Base-by-base conservation (phyloP, 768 basidiomycete species). In the Tricholomella constricta region DNA sequence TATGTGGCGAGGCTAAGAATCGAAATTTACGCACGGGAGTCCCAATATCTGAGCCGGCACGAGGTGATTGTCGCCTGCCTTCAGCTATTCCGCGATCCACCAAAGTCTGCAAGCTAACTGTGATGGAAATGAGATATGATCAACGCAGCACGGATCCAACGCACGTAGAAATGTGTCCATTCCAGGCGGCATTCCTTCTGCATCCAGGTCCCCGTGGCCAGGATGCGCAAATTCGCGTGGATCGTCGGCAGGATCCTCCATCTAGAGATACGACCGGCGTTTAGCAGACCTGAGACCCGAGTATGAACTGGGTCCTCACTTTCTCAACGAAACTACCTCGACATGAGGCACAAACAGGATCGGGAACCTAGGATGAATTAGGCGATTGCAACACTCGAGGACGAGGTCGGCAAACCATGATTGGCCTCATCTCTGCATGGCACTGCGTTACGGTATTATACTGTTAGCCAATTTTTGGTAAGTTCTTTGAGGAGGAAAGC, bases 341-440 rank as follows among this genome's bases (percentile, higher is more conserved):
- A 70, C 93, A 96, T 20, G 85, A 88, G 44, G 91, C 84, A 67
- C 93, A 96, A 38, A 85, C 81, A 11, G 91, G 89, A 72, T 92
- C 82, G 35, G 91, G 91, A 3, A 83, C 79, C 91, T 93, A 64
- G 20, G 45, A 26, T 20, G 22, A 42, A 55, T 61, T 45, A 52
- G 45, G 51, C 52, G 22, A 26, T 47, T 53, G 34, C 29, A 31
- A 38, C 36, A 40, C 25, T 23, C 17, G 23, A 48, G 31, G 47
- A 35, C 41, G 15, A 23, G 17, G 27, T 20, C 17, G 36, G 62
- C 77, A 35, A 58, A 92, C 91, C 88, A 89, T 91, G 41, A 94
- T 72, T 1, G 93, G 91, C 47, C 87, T 75, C 91, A 91, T 94
- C 72, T 95, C 91, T 48, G 89, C 84, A 66, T 85, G 79, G 65